Percentiles rank a stretch among this genome's conserved stretches.
Conservation (phyloP, 371 early-diverging fungal species). For the Actinomucor elegans region DNA sequence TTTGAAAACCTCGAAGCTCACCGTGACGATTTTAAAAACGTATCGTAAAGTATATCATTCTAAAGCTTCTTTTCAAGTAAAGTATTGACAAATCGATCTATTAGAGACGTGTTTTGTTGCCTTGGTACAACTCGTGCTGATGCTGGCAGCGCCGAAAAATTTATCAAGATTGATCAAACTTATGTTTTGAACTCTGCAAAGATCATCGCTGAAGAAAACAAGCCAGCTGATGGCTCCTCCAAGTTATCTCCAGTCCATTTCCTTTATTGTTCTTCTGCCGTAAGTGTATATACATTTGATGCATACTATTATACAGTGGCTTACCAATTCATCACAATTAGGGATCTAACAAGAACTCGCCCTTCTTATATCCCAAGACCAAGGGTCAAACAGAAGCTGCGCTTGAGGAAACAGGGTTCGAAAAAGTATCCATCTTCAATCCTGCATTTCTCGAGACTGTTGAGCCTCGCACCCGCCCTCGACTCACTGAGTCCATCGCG, state of each 20-base stretch:
- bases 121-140: conserved; percentile 52
- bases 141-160: conserved; percentile 67
- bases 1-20: conserved; percentile 47
- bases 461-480: conserved; percentile 26
- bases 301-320: too few relatives aligned
- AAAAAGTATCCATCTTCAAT: conserved; percentile 61
- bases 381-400: conserved; percentile 79
- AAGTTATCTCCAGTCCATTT: conserved; percentile 56
- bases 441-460: conserved; percentile 60
- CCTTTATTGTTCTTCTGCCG: conserved; percentile 62
- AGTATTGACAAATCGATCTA: neutral
- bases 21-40: conserved; percentile 40
- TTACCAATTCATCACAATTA: conserved; percentile 5
- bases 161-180: conserved; percentile 72
- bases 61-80: neutral
- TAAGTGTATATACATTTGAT: too few relatives aligned
- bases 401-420: conserved; percentile 61
- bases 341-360: conserved; percentile 60
- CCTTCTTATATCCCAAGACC: conserved; percentile 66
- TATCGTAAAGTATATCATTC: conserved; percentile 28
- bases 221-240: conserved; percentile 21
- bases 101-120: conserved; percentile 13
- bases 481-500: conserved; percentile 18
- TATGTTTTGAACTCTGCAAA: conserved; percentile 70
- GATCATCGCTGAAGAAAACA: conserved; percentile 61